Percentiles rank a stretch among this genome's conserved stretches.
Conservation (phyloP, 805 yeast genomes). For the Saccharomycopsis vini region DNA sequence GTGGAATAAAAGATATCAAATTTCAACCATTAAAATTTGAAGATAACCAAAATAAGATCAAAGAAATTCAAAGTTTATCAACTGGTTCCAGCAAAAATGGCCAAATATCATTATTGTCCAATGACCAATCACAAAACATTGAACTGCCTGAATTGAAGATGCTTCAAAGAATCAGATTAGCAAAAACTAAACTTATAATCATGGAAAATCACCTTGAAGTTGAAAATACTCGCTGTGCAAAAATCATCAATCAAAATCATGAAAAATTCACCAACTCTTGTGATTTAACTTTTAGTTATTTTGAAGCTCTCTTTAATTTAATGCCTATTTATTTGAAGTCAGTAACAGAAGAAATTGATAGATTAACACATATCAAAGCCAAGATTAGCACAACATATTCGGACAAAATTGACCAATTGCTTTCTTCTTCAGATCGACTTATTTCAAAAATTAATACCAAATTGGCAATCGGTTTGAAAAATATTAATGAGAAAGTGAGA, state of each 20-base stretch:
- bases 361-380: conserved; percentile 5
- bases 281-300: not conserved
- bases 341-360: conserved; percentile 13
- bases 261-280: not conserved
- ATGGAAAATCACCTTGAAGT: too few species aligned
- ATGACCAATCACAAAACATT: too few species aligned
- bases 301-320: conserved; percentile 8
- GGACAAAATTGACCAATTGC: conserved; percentile 14
- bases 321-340: conserved; percentile 17
- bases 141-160: too few species aligned
- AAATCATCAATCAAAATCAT: not conserved
- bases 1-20: too few species aligned
- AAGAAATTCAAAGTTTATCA: too few species aligned
- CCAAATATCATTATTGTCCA: too few species aligned
- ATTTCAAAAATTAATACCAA: conserved; percentile 15
- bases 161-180: too few species aligned
- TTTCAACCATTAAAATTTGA: too few species aligned
- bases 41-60: too few species aligned
- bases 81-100: too few species aligned
- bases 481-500: conserved; percentile 10
- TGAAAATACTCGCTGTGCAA: too few species aligned
- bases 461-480: conserved; percentile 11
- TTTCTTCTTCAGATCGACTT: conserved; percentile 14
- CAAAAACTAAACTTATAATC: too few species aligned
- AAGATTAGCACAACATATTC: conserved; percentile 11